Evolutionary conservation across 805 yeast genomes (phyloP), one percentile per base, ranked within the genome.

Genomic region (Tetrapisispora arboricola): DNA sequence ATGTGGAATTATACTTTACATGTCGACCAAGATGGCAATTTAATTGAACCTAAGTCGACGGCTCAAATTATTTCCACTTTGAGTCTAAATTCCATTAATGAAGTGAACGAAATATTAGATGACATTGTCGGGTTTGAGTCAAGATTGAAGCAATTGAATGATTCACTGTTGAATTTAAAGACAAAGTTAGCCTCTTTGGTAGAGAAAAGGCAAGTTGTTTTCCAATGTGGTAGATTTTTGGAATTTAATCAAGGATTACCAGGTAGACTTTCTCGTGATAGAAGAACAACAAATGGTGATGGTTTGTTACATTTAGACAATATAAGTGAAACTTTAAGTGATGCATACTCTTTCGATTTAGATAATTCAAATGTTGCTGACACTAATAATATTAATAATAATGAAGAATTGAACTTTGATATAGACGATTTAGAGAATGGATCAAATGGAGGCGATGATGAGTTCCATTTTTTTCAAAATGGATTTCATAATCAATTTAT

Each of bases 51-150:
- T 8, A 53, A 53, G 21, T 48, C 42, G 15, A 25, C 50, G 36
- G 39, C 43, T 15, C 45, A 47, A 29, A 30, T 50, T 36, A 48
- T 52, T 15, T 29, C 46, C 1, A 45, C 47, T n/a, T 44, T 60
- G 43, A 55, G 50, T n/a, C 47, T 51, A 3, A 60, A 58, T 15
- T 49, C 58, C 9, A 40, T 51, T 10, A 59, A 57, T 32, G 83
- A 53, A 2, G 49, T 61, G 5, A 95, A 87, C 57, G 82, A 76
- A 29, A 61, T 80, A 44, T 70, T 75, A 16, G 72, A 71, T 33
- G 78, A 75, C 44, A 76, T 87, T 8, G 73, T 71, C 42, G 59
- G 75, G 8, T 71, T 85, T 39, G 96, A 90, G 63, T 73, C 73
- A 32, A 72, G 95, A 53, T 76, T 90, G 10, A 58, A 66, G 26